Percentiles rank a stretch among this genome's conserved stretches.
Evolutionary conservation across 2,329 filamentous ascomycete genomes (phyloP).

Genomic region (Aspergillus sp.): DNA sequence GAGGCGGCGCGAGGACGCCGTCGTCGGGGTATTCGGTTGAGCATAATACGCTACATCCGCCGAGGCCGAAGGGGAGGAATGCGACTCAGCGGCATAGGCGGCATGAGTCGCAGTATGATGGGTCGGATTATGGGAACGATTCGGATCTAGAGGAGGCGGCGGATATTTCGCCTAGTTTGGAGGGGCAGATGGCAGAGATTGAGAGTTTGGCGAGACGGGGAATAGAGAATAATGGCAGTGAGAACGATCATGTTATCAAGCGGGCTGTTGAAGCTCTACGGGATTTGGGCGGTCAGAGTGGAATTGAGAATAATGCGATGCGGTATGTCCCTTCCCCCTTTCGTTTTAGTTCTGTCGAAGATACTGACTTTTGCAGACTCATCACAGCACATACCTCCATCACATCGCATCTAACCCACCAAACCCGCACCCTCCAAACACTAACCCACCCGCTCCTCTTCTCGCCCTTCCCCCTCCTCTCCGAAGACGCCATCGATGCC

Average conservation of each 20-base stretch:
- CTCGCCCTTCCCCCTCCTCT: constrained; percentile 49
- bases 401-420: constrained; percentile 54
- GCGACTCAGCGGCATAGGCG: constrained; percentile 30
- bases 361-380: constrained; percentile 34
- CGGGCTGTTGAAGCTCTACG: constrained; percentile 46
- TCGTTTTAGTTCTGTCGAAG: background rate
- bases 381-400: constrained; percentile 54
- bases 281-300: constrained; percentile 50
- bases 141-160: constrained; percentile 48
- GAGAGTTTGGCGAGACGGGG: constrained; percentile 50
- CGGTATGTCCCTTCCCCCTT: constrained; percentile 35
- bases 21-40: constrained; percentile 17
- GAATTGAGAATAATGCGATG: constrained; percentile 51
- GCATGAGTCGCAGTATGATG: constrained; percentile 46
- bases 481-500: constrained; percentile 49
- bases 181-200: constrained; percentile 49
- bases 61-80: constrained; percentile 34
- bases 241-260: constrained; percentile 46
- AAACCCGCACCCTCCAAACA: constrained; percentile 54
- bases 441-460: constrained; percentile 53
- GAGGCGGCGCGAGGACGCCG: constrained; percentile 14
- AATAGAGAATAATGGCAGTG: constrained; percentile 46
- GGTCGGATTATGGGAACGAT: constrained; percentile 53
- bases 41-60: constrained; percentile 24
- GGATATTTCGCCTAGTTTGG: constrained; percentile 49